Evolutionary conservation across 176 grass and related monocot genomes (phyloP).

Genomic region (Carex parvula): DNA sequence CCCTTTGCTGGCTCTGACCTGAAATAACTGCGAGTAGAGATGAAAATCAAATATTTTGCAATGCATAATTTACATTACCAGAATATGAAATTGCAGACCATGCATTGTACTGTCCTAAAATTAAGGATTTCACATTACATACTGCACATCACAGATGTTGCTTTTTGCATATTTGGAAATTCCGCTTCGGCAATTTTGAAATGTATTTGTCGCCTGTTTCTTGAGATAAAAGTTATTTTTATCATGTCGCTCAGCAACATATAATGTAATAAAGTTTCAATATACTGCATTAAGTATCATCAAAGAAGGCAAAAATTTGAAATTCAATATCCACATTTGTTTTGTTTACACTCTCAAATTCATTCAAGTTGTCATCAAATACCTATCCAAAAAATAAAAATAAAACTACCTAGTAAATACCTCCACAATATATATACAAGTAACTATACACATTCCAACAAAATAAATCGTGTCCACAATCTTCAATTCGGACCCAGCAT

Average conservation of each 20-base stretch:
- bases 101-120: neutral
- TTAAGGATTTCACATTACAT: neutral
- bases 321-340: neutral
- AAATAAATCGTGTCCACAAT: neutral
- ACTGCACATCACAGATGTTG: neutral
- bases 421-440: conserved; percentile 16
- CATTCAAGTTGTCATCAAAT: neutral
- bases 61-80: neutral
- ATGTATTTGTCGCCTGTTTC: neutral
- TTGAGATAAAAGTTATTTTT: neutral
- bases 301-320: neutral
- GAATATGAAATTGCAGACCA: neutral
- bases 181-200: neutral
- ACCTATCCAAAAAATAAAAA: neutral
- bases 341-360: neutral
- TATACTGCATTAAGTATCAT: neutral
- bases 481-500: neutral
- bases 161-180: neutral
- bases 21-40: neutral
- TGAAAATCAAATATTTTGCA: neutral
- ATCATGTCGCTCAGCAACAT: neutral
- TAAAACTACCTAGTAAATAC: conserved; percentile 1
- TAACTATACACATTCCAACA: conserved; percentile 13
- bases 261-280: neutral
- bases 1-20: neutral